These are phyloP conservation scores for Saccharomyces cerevisiae DNA, from an alignment of 805 yeast genomes.

Conservation along the genomic window DNA sequence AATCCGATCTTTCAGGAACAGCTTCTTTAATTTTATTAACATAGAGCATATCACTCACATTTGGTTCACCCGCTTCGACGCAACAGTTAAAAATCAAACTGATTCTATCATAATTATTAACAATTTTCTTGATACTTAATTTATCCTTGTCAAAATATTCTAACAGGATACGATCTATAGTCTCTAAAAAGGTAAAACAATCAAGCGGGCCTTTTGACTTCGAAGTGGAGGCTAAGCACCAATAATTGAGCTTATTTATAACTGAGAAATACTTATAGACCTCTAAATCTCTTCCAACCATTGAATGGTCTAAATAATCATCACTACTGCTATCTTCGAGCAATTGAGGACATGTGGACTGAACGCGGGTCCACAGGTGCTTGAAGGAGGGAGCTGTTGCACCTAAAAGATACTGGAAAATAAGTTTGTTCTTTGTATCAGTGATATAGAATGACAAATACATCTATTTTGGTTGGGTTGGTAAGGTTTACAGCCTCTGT, in stretches of 20 bases:
- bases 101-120: constrained; percentile 61
- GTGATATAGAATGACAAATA: constrained; percentile 26
- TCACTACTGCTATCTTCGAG: background rate
- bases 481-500: background rate
- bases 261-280: constrained; percentile 19
- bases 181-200: constrained; percentile 46
- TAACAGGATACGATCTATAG: constrained; percentile 43
- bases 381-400: constrained; percentile 23
- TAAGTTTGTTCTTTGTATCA: constrained; percentile 15
- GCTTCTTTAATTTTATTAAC: constrained; percentile 51
- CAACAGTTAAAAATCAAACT: constrained; percentile 66
- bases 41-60: constrained; percentile 51
- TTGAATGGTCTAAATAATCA: constrained; percentile 4
- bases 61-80: constrained; percentile 71
- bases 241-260: constrained; percentile 17
- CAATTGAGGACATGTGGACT: constrained; percentile 16
- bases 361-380: constrained; percentile 19
- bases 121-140: constrained; percentile 49
- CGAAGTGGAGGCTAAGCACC: constrained; percentile 17
- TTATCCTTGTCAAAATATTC: constrained; percentile 51
- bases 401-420: constrained; percentile 24
- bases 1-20: constrained; percentile 44
- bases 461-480: constrained; percentile 9
- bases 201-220: constrained; percentile 36
- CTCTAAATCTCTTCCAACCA: constrained; percentile 16